These are phyloP conservation scores for Ormosia emarginata DNA, from an alignment of 306 rosid species.

Conservation along the genomic window DNA sequence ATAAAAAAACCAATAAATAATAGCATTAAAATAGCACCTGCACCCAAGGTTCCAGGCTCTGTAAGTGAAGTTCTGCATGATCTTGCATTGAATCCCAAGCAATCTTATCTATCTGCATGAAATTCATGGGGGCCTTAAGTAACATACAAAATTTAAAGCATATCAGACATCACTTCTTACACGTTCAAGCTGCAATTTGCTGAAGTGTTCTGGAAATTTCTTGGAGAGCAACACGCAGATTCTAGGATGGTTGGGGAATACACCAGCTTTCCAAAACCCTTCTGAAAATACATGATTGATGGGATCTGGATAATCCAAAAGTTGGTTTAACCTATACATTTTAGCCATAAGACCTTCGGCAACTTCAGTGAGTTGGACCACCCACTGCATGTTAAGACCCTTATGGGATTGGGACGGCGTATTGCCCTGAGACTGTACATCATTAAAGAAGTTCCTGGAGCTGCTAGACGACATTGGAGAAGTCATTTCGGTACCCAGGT, in stretches of 20 bases:
- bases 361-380: constrained; percentile 84
- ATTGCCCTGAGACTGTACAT: constrained; percentile 60
- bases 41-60: constrained; percentile 95
- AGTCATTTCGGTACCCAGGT: constrained; percentile 62
- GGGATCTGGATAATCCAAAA: constrained; percentile 95
- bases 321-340: constrained; percentile 92
- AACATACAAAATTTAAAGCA: constrained; percentile 27
- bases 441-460: constrained; percentile 59
- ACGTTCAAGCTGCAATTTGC: constrained; percentile 94
- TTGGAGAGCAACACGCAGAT: constrained; percentile 79
- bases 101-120: constrained; percentile 82
- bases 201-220: constrained; percentile 95
- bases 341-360: constrained; percentile 98
- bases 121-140: constrained; percentile 9
- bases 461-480: constrained; percentile 69
- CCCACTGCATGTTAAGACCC: constrained; percentile 89
- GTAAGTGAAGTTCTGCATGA: constrained; percentile 85
- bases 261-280: constrained; percentile 90
- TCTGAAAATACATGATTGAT: constrained; percentile 73
- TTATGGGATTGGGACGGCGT: constrained; percentile 65
- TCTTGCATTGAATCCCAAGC: constrained; percentile 90
- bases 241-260: constrained; percentile 84
- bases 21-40: constrained; percentile 55
- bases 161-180: constrained; percentile 54
- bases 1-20: neutral